Conservation (phyloP, 331 rosid species). For the Phaseolus coccineus region DNA sequence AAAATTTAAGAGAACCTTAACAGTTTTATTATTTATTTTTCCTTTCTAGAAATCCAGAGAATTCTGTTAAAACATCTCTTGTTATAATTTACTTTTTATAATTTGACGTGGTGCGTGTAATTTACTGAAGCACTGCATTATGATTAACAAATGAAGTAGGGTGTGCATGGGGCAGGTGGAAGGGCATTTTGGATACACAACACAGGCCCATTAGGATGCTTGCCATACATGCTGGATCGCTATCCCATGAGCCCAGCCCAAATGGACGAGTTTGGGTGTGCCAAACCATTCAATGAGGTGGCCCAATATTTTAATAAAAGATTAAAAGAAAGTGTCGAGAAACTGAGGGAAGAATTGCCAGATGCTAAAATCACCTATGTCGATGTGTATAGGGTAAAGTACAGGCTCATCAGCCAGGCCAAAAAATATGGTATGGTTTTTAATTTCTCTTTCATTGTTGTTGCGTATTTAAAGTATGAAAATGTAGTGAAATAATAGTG, state of each 20-base stretch:
- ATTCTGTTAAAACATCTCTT: too few species aligned
- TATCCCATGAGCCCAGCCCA: slow-evolving; percentile 45
- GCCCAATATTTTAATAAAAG: slow-evolving; percentile 61
- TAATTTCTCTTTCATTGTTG: background rate
- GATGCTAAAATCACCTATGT: slow-evolving; percentile 61
- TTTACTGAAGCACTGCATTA: background rate
- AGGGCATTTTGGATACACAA: slow-evolving; percentile 64
- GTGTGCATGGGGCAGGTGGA: slow-evolving; percentile 56
- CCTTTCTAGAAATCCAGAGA: too few species aligned
- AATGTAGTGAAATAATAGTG: slow-evolving; percentile 24
- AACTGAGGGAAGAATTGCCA: slow-evolving; percentile 49
- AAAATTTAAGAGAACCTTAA: too few species aligned
- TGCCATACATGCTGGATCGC: slow-evolving; percentile 54
- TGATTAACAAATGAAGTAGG: slow-evolving; percentile 26
- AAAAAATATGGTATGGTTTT: slow-evolving; percentile 49
- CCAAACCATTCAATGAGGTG: slow-evolving; percentile 52
- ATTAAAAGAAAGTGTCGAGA: slow-evolving; percentile 47
- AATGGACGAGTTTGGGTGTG: slow-evolving; percentile 55
- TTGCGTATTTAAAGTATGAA: background rate
- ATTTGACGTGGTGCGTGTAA: slow-evolving; percentile 1
- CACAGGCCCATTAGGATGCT: slow-evolving; percentile 74
- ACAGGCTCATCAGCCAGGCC: slow-evolving; percentile 62
- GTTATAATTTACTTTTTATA: background rate
- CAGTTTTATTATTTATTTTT: too few species aligned
- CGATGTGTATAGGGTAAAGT: slow-evolving; percentile 64